These are phyloP conservation scores for Melastoma malabathricum DNA, from an alignment of 345 rosid genomes.

Conservation along the genomic window DNA sequence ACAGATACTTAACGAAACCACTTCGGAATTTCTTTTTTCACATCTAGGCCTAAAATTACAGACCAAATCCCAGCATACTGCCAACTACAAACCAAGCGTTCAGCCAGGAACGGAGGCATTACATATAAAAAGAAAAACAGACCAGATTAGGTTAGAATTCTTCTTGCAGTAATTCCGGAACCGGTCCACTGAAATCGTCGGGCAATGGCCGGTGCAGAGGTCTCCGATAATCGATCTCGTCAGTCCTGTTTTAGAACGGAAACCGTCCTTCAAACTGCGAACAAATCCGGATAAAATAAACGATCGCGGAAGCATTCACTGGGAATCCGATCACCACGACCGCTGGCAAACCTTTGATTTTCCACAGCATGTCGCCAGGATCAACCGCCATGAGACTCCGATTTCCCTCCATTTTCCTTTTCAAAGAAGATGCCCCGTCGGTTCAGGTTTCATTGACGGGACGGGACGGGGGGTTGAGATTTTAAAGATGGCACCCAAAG, in stretches of 20 bases:
- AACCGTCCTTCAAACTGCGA: not conserved
- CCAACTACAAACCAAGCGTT: not conserved
- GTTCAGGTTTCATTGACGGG: no score
- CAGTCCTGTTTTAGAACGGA: conserved; percentile 31
- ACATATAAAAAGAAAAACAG: not conserved
- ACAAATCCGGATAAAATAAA: not conserved
- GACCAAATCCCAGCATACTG: not conserved
- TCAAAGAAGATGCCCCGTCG: no score
- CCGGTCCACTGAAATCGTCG: conserved; percentile 29
- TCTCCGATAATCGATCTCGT: conserved; percentile 38
- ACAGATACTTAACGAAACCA: not conserved
- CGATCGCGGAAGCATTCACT: not conserved
- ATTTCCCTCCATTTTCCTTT: conserved; percentile 50
- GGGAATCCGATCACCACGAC: not conserved
- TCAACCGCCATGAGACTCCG: conserved; percentile 11
- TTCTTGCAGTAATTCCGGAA: conserved; percentile 54
- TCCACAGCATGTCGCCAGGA: conserved; percentile 21
- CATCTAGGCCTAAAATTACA: not conserved
- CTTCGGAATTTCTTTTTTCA: no score
- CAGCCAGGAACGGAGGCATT: no score
- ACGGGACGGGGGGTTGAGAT: no score
- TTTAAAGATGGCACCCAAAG: no score
- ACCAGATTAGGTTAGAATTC: conserved; percentile 35
- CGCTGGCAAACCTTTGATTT: conserved; percentile 50
- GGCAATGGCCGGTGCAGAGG: conserved; percentile 37